Evolutionary conservation across 805 yeast species (phyloP).

Genomic region (Starmerella kuoi): DNA sequence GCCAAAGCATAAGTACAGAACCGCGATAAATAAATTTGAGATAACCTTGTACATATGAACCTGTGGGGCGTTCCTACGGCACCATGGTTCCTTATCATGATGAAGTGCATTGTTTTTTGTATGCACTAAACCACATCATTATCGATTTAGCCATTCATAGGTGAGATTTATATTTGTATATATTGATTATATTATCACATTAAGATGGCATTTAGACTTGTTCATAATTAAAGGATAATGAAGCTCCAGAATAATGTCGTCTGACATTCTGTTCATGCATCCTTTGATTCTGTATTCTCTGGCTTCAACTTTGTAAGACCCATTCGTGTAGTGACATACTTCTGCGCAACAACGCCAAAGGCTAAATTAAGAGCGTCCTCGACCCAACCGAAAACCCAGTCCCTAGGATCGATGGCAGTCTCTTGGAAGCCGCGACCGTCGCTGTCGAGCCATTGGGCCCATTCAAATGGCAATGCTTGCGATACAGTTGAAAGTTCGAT

Average conservation of each 20-base stretch:
- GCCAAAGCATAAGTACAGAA: background rate
- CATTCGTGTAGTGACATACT: constrained; percentile 84
- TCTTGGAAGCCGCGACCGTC: constrained; percentile 26
- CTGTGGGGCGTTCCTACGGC: too few species aligned
- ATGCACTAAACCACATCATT: too few species aligned
- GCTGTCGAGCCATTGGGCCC: constrained; percentile 85
- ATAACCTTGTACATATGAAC: background rate
- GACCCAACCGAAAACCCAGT: constrained; percentile 72
- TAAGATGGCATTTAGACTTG: too few species aligned
- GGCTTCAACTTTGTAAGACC: constrained; percentile 33
- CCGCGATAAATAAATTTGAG: background rate
- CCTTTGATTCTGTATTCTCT: too few species aligned
- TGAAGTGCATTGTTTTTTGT: too few species aligned
- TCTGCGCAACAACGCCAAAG: constrained; percentile 80
- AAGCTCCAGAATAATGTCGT: too few species aligned
- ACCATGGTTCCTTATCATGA: too few species aligned
- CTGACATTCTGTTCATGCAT: too few species aligned
- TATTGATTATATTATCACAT: too few species aligned
- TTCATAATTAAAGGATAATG: too few species aligned
- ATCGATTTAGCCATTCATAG: too few species aligned
- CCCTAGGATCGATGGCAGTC: constrained; percentile 59
- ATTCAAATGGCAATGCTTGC: constrained; percentile 77
- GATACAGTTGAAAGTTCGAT: constrained; percentile 65
- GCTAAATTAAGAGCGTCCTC: constrained; percentile 65
- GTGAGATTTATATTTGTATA: too few species aligned